Percentiles rank a stretch among this genome's conserved stretches.
Evolutionary conservation across 2,329 filamentous ascomycete species (phyloP).

Genomic region (Fusarium chaquense): DNA sequence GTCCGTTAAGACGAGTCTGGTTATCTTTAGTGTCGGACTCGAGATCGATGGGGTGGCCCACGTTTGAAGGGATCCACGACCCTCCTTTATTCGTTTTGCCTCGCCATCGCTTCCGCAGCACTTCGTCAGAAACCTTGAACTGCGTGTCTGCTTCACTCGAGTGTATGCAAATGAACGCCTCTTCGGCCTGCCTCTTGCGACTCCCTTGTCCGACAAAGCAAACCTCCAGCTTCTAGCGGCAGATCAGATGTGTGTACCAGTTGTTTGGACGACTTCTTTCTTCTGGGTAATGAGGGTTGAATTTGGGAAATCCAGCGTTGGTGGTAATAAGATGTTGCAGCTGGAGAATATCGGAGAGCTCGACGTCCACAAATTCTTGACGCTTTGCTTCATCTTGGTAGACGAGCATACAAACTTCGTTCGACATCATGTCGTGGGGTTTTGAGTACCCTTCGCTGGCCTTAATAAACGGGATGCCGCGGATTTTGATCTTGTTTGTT

Average conservation of each 20-base stretch:
- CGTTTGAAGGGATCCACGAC: constrained; percentile 45
- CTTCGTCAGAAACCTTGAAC: constrained; percentile 49
- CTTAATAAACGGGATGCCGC: constrained; percentile 56
- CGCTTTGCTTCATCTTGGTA: constrained; percentile 48
- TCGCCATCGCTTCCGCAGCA: constrained; percentile 52
- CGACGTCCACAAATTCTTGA: constrained; percentile 57
- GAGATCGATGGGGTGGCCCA: constrained; percentile 39
- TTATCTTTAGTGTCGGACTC: constrained; percentile 26
- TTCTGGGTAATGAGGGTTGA: constrained; percentile 24
- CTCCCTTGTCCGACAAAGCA: constrained; percentile 43
- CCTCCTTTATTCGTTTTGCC: constrained; percentile 49
- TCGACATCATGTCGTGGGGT: constrained; percentile 51
- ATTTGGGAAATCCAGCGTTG: constrained; percentile 63
- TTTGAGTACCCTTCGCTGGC: constrained; percentile 53
- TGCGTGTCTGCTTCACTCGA: constrained; percentile 50
- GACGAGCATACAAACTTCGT: constrained; percentile 58
- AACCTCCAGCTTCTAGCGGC: constrained; percentile 61
- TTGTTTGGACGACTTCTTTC: constrained; percentile 36
- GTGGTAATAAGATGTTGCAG: constrained; percentile 64
- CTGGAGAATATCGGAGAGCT: constrained; percentile 52
- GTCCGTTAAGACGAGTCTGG: constrained; percentile 42
- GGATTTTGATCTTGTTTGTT: constrained; percentile 46
- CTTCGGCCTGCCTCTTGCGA: constrained; percentile 50
- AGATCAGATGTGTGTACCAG: constrained; percentile 59
- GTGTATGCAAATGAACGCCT: constrained; percentile 52